Evolutionary conservation across 1,139 yeast species (phyloP), one percentile per base, ranked within the genome.

Genomic region (Pichia inconspicua): DNA sequence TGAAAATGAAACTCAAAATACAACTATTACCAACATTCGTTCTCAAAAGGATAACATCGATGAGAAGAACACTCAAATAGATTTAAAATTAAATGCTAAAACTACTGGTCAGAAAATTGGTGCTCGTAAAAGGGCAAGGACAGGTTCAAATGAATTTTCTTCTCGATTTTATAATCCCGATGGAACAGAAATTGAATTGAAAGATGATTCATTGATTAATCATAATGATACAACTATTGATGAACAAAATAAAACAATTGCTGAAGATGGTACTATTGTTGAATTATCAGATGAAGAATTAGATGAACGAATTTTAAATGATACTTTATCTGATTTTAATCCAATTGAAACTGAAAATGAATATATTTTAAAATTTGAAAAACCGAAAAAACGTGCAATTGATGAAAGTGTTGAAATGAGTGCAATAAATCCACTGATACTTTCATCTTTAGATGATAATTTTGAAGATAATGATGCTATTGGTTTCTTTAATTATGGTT

Each of bases 1-100:
- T 17, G 58, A 55, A 17, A 56, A 50, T 19, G 56, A 52, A 41
- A 36, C 31, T 14, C 46, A 36, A 10, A 49, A 45, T 45, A 32
- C 46, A 32, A 36, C 45, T 25, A 31, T 44, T 5, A 44, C 49
- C 5, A 34, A 25, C 25, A 43, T 32, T 39, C 17, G 15, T 38
- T n/a, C 34, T 30, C 27, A 31, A 15, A 41, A 37, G n/a, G 27
- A 17, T 37, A 32, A 32, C 11, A 32, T 1, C 5, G 14, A 32
- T 37, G 8, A 7, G 15, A 7, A 7, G 3, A 34, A 8, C 11
- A 4, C 8, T 15, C 22, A 19, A 19, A 22, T 17, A 37, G 27
- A 37, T 12, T 15, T 17, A 5, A 37, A 22, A 17, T 6, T 15
- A 10, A 15, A 17, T 15, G 12, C 15, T 37, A 37, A 9, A 37